phyloP scores from a whole-genome alignment of 495 filamentous ascomycete species.

The Podospora appendiculata region DNA sequence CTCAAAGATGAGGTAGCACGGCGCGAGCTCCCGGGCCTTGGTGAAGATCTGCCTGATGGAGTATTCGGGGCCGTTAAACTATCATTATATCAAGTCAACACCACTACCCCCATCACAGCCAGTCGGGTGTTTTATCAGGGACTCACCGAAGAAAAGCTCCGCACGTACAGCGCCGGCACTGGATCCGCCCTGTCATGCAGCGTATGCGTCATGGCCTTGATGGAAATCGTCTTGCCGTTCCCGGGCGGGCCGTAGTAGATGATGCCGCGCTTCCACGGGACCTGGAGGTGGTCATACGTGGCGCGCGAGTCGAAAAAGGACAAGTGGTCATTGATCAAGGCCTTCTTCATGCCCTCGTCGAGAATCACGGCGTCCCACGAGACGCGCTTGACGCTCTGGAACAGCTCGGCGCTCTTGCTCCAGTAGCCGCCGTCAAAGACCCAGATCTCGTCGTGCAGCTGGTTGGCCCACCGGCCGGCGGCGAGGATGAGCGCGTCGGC shows the following conservation, averaged over 20 bases:
- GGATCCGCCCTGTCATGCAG: constrained; percentile 33
- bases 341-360: constrained; percentile 52
- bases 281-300: constrained; percentile 48
- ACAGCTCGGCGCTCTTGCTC: constrained; percentile 53
- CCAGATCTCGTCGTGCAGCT: constrained; percentile 55
- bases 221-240: constrained; percentile 62
- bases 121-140: constrained; percentile 3
- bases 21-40: constrained; percentile 34
- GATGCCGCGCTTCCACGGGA: constrained; percentile 48
- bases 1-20: constrained; percentile 45
- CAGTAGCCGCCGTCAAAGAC: constrained; percentile 55
- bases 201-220: constrained; percentile 58
- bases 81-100: constrained; percentile 31
- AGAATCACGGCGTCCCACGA: constrained; percentile 61
- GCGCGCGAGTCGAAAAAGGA: constrained; percentile 50
- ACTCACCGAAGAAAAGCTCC: constrained; percentile 27
- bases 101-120: background rate
- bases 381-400: constrained; percentile 44
- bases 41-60: constrained; percentile 36
- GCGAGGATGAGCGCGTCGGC: constrained; percentile 47
- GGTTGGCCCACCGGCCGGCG: constrained; percentile 37
- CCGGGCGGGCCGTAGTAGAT: constrained; percentile 55
- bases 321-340: constrained; percentile 49
- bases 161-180: constrained; percentile 29
- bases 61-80: constrained; percentile 26